Evolutionary conservation across 2,329 filamentous ascomycete genomes (phyloP), one percentile per base, ranked within the genome.

Genomic region (Phyllosticta citriasiana): DNA sequence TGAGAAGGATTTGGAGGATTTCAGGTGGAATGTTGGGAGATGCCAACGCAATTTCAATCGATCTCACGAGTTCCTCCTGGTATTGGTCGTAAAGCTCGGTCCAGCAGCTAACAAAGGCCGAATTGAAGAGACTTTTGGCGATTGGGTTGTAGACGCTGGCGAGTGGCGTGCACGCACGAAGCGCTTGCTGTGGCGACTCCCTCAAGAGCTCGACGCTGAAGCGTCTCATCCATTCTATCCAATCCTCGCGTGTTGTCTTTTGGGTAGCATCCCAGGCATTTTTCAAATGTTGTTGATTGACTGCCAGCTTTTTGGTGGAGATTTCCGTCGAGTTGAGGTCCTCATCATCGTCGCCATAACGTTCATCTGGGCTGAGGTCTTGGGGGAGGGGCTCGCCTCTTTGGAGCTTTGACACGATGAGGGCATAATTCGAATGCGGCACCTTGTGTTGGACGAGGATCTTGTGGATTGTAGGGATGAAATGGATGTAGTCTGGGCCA

Each of bases 31-130:
- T 95, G 67, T 97, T 93, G 58, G 93, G 88, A 3, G 93, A 97
- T 60, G 91, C 94, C 67, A 99, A 88, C 0, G 95, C 94, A 64
- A 89, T 91, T 73, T 99, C 94, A 58, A 99, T 96, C 25, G 95
- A 96, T 59, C 88, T 87, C 57, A 99, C 95, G 51, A 99, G 83
- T 72, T 99, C 94, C 70, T 99, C 93, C 70, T 97, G 94, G 69
- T 96, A 97, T 67, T 94, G 89, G 66, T 97, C 92, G 69, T 96
- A 99, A 3, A 99, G 78, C 71, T 99, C 94, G 57, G 91, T 96
- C 94, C 94, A 99, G 75, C 94, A 99, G 4, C 93, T 97, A 1
- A 97, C 93, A 69, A 99, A 99, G 0, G 94, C 94, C 14, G 94
- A 96, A 73, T 99, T 99, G 82, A 99, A 99, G 2, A 99, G 80